Base-by-base conservation (phyloP, 2,329 filamentous ascomycete genomes). In the Myotisia sp. region DNA sequence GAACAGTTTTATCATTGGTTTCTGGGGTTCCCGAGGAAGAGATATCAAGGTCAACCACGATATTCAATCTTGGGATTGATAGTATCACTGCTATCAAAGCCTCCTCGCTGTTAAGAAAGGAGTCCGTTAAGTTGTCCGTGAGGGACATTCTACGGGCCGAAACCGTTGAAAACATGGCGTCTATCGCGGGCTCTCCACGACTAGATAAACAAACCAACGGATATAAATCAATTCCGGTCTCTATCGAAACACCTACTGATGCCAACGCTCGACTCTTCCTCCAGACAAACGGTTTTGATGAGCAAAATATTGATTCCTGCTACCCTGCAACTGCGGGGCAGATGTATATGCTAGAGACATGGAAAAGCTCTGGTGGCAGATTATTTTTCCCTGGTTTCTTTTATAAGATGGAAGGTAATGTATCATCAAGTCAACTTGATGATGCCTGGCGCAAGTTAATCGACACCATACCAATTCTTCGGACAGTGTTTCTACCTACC, bases 31-130 rank as follows among this genome's bases (percentile, higher is more conserved):
- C 74, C 0, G 55, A 64, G 12, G 49, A 63, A 0, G 62, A 71
- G 2, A 79, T 93, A 33, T 55, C 59, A 2, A 66, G 65, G 36
- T 61, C 65, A 1, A 70, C 75, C 33, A 82, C 70, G 0, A 70
- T 93, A 8, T 92, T 90, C 53, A 76, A 90, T 42, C 66, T 94
- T 2, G 86, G 86, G 0, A 70, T 94, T 1, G 86, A 94, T 52
- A 94, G 86, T 0, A 92, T 94, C 53, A 87, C 78, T 42, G 79
- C 84, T 1, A 90, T 94, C 59, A 92, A 90, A 48, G 74, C 85
- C 3, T 74, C 76, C 6, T 70, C 77, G 0, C 62, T 85, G 5
- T 60, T 94, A 3, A 74, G 72, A 26, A 79, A 71, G 44, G 23
- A 47, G 30, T 70, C 65, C 0, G 55, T 93, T 5, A 55, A 59